phyloP scores from a whole-genome alignment of 2,329 filamentous ascomycete genomes.

The Arthroderma sp. region DNA sequence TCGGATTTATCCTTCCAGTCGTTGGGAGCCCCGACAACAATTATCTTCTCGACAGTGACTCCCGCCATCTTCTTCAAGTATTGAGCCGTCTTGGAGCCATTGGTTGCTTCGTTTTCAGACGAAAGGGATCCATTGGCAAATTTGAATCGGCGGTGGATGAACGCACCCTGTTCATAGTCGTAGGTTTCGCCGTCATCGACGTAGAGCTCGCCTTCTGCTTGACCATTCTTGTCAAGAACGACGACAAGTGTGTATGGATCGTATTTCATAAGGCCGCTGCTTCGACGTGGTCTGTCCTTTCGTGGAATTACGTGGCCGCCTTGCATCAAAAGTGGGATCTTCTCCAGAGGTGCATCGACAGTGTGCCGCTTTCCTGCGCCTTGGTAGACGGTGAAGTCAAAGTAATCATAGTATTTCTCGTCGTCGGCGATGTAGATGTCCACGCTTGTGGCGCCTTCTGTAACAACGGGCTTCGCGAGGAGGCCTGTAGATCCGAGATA shows the following conservation, averaged over 20 bases:
- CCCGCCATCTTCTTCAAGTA: slow-evolving; percentile 69
- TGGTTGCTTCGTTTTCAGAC: slow-evolving; percentile 53
- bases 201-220: slow-evolving; percentile 73
- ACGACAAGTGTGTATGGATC: slow-evolving; percentile 92
- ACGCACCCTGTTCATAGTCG: slow-evolving; percentile 72
- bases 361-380: slow-evolving; percentile 57
- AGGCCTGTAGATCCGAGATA: slow-evolving; percentile 81
- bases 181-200: slow-evolving; percentile 89
- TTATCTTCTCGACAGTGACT: slow-evolving; percentile 69
- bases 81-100: slow-evolving; percentile 50
- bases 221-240: slow-evolving; percentile 51
- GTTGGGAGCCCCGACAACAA: slow-evolving; percentile 66
- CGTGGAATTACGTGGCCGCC: slow-evolving; percentile 86
- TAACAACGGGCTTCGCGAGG: slow-evolving; percentile 80
- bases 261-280: slow-evolving; percentile 76
- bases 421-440: slow-evolving; percentile 81
- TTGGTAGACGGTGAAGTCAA: slow-evolving; percentile 66
- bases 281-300: slow-evolving; percentile 75
- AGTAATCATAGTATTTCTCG: slow-evolving; percentile 91
- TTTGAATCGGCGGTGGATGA: slow-evolving; percentile 70
- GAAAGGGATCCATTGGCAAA: slow-evolving; percentile 49
- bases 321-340: slow-evolving; percentile 80
- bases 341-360: slow-evolving; percentile 66
- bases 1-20: slow-evolving; percentile 54
- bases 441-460: slow-evolving; percentile 57